Conservation (phyloP, 495 filamentous ascomycete genomes). For the Hyaloscypha finlandica region DNA sequence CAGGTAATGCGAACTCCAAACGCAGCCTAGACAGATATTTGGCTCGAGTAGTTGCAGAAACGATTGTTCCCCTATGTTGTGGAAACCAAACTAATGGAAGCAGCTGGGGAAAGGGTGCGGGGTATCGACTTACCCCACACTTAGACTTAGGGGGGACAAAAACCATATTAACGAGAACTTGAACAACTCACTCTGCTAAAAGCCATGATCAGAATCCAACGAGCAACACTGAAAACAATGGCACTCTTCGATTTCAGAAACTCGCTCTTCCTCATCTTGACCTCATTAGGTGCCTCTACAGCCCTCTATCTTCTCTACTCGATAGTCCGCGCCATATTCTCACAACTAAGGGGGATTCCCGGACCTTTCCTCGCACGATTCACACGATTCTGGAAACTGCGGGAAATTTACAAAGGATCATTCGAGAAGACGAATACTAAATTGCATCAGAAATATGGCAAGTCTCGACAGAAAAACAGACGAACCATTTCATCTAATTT, state of each 20-base stretch:
- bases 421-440: conserved; percentile 47
- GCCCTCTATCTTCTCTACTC: neutral
- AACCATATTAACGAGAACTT: neutral
- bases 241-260: neutral
- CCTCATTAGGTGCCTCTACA: neutral
- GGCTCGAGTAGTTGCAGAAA: too few species aligned
- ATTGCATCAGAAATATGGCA: conserved; percentile 42
- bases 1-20: too few species aligned
- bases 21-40: too few species aligned
- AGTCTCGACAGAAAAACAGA: neutral
- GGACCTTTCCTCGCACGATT: conserved; percentile 38
- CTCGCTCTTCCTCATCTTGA: neutral
- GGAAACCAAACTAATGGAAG: neutral
- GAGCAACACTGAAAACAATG: neutral
- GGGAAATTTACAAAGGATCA: conserved; percentile 37
- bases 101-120: neutral
- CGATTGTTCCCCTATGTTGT: too few species aligned
- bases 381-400: conserved; percentile 49
- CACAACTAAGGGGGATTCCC: conserved; percentile 24
- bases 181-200: neutral
- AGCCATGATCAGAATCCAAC: neutral
- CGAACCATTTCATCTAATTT: neutral
- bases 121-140: neutral
- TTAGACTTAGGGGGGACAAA: neutral
- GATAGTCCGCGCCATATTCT: neutral